A percentile compares a stretch with the other conserved stretches of the same genome.
Evolutionary conservation across 2,329 filamentous ascomycete species (phyloP).

Genomic region (Elsinoe necatrix): DNA sequence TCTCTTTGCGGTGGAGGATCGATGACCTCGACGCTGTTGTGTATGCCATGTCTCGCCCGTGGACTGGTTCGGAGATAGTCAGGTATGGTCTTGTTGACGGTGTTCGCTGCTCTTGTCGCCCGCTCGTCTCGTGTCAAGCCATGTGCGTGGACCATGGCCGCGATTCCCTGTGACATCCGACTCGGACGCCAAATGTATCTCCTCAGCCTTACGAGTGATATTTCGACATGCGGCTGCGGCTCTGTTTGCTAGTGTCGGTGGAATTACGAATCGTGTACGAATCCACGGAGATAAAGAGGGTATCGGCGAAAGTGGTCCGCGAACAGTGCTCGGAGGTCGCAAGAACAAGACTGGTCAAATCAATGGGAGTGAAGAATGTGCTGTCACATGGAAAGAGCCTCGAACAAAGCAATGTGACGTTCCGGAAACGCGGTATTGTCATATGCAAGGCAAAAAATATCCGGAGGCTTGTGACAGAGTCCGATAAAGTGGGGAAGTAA

Average conservation of each 20-base stretch:
- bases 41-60: slow-evolving; percentile 48
- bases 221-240: slow-evolving; percentile 5
- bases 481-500: slow-evolving; percentile 16
- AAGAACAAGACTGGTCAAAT: not conserved
- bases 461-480: slow-evolving; percentile 9
- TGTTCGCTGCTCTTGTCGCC: slow-evolving; percentile 48
- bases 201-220: not conserved
- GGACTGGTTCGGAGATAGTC: slow-evolving; percentile 45
- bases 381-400: not conserved
- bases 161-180: not conserved
- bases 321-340: not conserved
- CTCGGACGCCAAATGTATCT: not conserved
- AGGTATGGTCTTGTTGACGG: slow-evolving; percentile 53
- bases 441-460: slow-evolving; percentile 15
- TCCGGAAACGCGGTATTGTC: not conserved
- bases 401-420: not conserved
- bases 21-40: slow-evolving; percentile 43
- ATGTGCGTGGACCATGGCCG: not conserved
- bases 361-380: not conserved
- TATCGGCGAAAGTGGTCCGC: not conserved
- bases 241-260: not conserved
- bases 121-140: slow-evolving; percentile 25
- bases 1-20: slow-evolving; percentile 29
- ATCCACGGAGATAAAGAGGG: not conserved
- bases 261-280: not conserved